Evolutionary conservation across 371 early-diverging fungal species (phyloP), one percentile per base, ranked within the genome.

Genomic region (Encephalitozoon hellem): DNA sequence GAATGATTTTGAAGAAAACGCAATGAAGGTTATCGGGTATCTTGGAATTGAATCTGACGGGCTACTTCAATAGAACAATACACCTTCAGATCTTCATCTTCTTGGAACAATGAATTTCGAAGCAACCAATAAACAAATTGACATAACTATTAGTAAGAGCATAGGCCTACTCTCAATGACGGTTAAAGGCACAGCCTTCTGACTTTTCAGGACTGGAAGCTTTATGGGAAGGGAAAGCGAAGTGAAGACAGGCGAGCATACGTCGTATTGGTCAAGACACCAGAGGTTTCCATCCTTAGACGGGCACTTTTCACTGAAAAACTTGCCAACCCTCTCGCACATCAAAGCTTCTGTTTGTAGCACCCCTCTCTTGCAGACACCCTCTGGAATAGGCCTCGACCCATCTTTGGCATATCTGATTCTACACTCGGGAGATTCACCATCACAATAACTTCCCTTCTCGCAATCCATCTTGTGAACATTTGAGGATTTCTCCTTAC

Each of bases 1-100:
- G 38, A 8, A 23, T n/a, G 52, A 69, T 6, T 69, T 69, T 51
- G 69, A 69, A 30, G 69, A 69, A 49, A 51, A 47, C 30, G 34
- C 30, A 25, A 4, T 69, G 21, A 69, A 69, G 32, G 49, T 26
- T 9, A 52, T 69, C 2, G 69, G 69, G 1, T 69, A 69, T 51
- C 52, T 69, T 32, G 21, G 21, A n/a, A 9, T 51, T 30, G 69
- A 69, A n/a, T 34, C 47, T 11, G 69, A 69, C 9, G 52, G 52
- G 43, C 8, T 69, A 21, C 28, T 67, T 43, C 41, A 59, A 59
- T 67, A 59, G 59, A 30, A 1, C 28, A 3, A 9, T 34, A 2
- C 2, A 28, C 25, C 18, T 38, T 9, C 28, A 34, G 34, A 38
- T 32, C 2, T 34, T 11, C 15, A 59, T 59, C 28, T 59, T 11